Conservation (phyloP, 1,139 yeast genomes). For the Debaryomycetaceae sp. region DNA sequence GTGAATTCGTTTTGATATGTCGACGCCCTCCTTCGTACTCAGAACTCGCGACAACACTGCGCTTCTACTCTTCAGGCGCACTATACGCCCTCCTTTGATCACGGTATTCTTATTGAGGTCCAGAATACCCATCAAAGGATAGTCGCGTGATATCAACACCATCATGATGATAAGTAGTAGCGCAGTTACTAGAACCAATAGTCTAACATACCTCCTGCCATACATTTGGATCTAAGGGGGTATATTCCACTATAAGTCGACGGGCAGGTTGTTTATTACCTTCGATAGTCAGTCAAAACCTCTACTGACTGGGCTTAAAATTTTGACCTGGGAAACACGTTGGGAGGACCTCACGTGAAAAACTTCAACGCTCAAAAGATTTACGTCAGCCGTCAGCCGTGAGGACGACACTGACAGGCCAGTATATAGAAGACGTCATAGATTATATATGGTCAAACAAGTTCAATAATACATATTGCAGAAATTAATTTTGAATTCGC, state of each 20-base stretch:
- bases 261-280: too few species aligned
- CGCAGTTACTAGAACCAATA: slow-evolving; percentile 8
- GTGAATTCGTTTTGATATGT: neutral
- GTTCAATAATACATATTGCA: neutral
- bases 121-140: neutral
- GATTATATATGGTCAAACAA: neutral
- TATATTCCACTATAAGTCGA: neutral
- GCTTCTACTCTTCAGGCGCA: neutral
- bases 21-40: neutral
- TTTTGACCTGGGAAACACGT: too few species aligned
- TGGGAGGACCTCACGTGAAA: too few species aligned
- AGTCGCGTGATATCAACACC: slow-evolving; percentile 5
- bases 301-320: too few species aligned
- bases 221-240: slow-evolving; percentile 4
- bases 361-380: too few species aligned
- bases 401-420: too few species aligned
- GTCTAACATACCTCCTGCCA: slow-evolving; percentile 8
- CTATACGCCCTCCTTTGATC: neutral
- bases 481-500: neutral
- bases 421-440: too few species aligned
- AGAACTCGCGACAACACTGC: neutral
- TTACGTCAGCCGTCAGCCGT: too few species aligned
- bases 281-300: too few species aligned
- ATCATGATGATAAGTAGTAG: slow-evolving; percentile 6
- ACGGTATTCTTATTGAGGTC: neutral